Percentiles rank a stretch among this genome's conserved stretches.
These are phyloP conservation scores for Candida sphagnicola DNA, from an alignment of 805 yeast genomes.

Conservation along the genomic window DNA sequence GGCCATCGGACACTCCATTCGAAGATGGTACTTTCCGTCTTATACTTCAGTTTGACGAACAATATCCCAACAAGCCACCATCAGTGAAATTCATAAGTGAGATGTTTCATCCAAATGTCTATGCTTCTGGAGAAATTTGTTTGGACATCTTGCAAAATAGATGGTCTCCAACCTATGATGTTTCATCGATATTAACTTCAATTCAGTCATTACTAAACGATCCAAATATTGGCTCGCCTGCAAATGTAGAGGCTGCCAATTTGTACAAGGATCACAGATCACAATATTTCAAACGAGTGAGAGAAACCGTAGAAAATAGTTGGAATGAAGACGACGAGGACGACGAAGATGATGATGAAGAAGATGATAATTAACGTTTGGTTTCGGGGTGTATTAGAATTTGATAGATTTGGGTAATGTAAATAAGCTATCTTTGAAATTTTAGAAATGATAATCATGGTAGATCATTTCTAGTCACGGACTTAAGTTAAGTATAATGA, in stretches of 20 bases:
- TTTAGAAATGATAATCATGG: not conserved
- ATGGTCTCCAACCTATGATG: conserved; percentile 99
- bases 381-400: not conserved
- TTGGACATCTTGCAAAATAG: conserved; percentile 93
- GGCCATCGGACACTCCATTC: conserved; percentile 96
- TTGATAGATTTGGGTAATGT: conserved; percentile 1
- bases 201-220: conserved; percentile 90
- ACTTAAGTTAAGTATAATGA: too few species aligned
- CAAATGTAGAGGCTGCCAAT: conserved; percentile 96
- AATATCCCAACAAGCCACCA: conserved; percentile 97
- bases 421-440: not conserved
- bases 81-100: conserved; percentile 83
- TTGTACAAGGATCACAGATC: conserved; percentile 91
- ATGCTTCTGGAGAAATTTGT: conserved; percentile 92
- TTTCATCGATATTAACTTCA: conserved; percentile 89
- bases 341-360: conserved; percentile 46
- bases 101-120: conserved; percentile 98
- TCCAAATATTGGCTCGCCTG: conserved; percentile 95
- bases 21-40: conserved; percentile 96
- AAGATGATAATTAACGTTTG: conserved; percentile 22
- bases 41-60: conserved; percentile 87
- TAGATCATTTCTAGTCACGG: too few species aligned
- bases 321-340: conserved; percentile 81
- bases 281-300: conserved; percentile 85
- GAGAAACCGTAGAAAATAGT: conserved; percentile 91